Evolutionary conservation across 352 stramenopile genomes (phyloP).

Genomic region (Phytopythium kandeliae): DNA sequence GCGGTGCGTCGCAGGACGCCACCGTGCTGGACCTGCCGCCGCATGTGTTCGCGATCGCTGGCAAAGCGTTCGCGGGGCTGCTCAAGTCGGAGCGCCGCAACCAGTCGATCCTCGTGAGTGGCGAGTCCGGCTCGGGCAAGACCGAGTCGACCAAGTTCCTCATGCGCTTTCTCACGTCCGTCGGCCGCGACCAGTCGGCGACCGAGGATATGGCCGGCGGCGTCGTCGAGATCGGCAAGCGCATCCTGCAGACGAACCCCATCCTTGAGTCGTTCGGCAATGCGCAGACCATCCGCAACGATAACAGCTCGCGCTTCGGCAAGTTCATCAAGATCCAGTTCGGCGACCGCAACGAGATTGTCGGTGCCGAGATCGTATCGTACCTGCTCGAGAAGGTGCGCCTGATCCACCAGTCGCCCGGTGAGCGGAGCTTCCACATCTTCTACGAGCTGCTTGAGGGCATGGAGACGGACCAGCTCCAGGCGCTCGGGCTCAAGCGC

Average conservation of each 20-base stretch:
- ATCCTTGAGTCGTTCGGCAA: conserved; percentile 98
- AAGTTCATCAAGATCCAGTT: conserved; percentile 97
- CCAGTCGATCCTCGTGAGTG: conserved; percentile 93
- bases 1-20: conserved; percentile 6
- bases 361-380: conserved; percentile 92
- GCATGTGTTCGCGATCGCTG: conserved; percentile 90
- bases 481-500: conserved; percentile 52
- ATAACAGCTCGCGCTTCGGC: conserved; percentile 95
- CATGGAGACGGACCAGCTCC: conserved; percentile 50
- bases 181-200: conserved; percentile 42
- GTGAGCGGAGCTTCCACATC: conserved; percentile 94
- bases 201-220: conserved; percentile 17
- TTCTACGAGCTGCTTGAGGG: conserved; percentile 95
- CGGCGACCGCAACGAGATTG: conserved; percentile 62
- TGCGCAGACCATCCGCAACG: conserved; percentile 94
- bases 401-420: conserved; percentile 89
- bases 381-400: conserved; percentile 98
- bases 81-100: conserved; percentile 54
- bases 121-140: conserved; percentile 92
- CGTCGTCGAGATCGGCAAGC: conserved; percentile 69
- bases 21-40: conserved; percentile 30
- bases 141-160: conserved; percentile 96
- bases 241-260: conserved; percentile 95
- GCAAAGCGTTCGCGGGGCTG: conserved; percentile 77
- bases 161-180: conserved; percentile 93